Evolutionary conservation across 768 basidiomycete species (phyloP), one percentile per base, ranked within the genome.

Genomic region (Lactarius sanguifluus): DNA sequence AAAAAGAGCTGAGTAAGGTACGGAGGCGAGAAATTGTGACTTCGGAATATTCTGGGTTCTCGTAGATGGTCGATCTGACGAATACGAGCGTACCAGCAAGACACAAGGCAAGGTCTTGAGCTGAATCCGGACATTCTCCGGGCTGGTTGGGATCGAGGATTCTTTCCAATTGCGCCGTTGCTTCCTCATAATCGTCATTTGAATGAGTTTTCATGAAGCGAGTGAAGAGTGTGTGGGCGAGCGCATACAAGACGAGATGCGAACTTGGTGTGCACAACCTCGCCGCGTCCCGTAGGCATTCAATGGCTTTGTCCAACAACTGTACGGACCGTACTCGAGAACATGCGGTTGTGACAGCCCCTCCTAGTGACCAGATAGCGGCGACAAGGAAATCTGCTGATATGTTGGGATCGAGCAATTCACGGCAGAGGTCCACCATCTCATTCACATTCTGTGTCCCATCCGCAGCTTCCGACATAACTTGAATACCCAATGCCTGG

Each of bases 151-250:
- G 59, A 18, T 47, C 47, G 7, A 64, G 6, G 30, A 59, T 15
- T 15, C 23, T 32, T 36, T 59, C 57, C 9, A 64, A 28, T 2
- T 59, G 20, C 5, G 47, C 8, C 5, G 57, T 41, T 25, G 57
- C 64, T n/a, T 64, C 64, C 57, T 64, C 64, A 28, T 47, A 64
- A n/a, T 64, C 57, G 15, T 54, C 47, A n/a, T 18, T 64, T 23
- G 45, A 47, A 47, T 10, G 4, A n/a, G 45, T 23, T n/a, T 47
- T 3, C n/a, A n/a, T 9, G 47, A 12, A 25, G 47, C 47, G 47
- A 50, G 1, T 5, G 12, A 3, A 13, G 4, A 50, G 23, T 13
- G 3, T 4, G 5, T 4, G 0, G 47, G 23, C 47, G 5, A 50
- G 47, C 12, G 10, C 47, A 2, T 5, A 50, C 1, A 25, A 25